Conservation (phyloP, 2,329 filamentous ascomycete species). For the Macroventuria anomochaeta region DNA sequence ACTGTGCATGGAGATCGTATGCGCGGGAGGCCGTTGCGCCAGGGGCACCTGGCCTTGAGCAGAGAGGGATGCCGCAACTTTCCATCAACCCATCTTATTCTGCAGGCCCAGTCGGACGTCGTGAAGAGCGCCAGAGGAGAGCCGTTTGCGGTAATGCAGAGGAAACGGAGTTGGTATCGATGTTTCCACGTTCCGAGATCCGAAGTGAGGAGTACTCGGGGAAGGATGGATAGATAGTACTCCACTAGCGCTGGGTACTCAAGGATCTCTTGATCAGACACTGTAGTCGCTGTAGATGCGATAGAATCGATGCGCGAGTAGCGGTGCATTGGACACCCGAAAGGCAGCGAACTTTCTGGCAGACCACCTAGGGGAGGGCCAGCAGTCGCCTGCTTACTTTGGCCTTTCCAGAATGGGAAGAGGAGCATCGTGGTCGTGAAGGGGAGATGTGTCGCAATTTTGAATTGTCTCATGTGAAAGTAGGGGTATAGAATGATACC, state of each 20-base stretch:
- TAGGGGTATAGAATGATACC: too few relatives aligned
- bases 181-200: background rate
- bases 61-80: background rate
- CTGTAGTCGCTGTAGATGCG: background rate
- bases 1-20: conserved; percentile 2
- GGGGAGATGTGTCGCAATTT: too few relatives aligned
- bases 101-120: too few relatives aligned
- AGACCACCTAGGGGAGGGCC: background rate
- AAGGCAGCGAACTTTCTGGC: too few relatives aligned
- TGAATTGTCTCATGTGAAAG: too few relatives aligned
- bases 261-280: background rate
- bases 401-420: background rate
- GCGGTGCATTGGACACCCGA: too few relatives aligned
- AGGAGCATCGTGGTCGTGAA: background rate
- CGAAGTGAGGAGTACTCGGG: background rate
- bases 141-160: background rate
- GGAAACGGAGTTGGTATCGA: background rate
- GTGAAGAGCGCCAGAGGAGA: background rate
- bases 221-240: background rate
- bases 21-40: conserved; percentile 1
- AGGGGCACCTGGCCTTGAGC: background rate
- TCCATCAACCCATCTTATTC: background rate
- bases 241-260: background rate
- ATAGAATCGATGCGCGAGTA: background rate
- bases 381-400: background rate